Conservation (phyloP, 768 basidiomycete genomes). For the Panellus pusillus region DNA sequence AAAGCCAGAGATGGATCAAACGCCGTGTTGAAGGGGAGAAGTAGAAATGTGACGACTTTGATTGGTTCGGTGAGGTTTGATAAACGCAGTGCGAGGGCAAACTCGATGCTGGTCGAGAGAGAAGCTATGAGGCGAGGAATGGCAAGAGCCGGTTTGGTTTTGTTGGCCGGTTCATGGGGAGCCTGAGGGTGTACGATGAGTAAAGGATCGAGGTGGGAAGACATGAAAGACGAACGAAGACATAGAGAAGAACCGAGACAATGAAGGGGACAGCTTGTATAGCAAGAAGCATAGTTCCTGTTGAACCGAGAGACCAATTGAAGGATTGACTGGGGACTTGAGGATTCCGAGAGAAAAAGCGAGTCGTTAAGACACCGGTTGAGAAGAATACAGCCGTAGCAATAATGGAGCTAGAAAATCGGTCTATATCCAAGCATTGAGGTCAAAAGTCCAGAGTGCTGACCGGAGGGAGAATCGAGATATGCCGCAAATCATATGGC, state of each 20-base stretch:
- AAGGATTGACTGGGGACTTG: constrained; percentile 23
- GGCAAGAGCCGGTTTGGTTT: background rate
- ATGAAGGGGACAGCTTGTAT: constrained; percentile 42
- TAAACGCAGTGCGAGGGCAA: constrained; percentile 53
- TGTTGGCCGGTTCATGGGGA: constrained; percentile 7
- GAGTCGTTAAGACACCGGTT: constrained; percentile 47
- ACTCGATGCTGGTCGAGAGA: constrained; percentile 46
- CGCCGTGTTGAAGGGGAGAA: constrained; percentile 45
- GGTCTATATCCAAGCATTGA: constrained; percentile 8
- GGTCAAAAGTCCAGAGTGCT: constrained; percentile 9
- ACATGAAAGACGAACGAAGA: constrained; percentile 31
- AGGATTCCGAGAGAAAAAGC: constrained; percentile 34
- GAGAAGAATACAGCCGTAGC: constrained; percentile 56
- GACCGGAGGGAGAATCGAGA: constrained; percentile 58
- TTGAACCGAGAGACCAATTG: constrained; percentile 43
- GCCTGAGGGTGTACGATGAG: background rate
- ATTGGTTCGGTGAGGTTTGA: constrained; percentile 51
- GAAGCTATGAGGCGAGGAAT: constrained; percentile 40
- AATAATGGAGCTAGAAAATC: constrained; percentile 44
- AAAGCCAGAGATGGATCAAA: constrained; percentile 61
- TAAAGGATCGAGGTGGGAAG: background rate
- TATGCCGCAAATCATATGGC: constrained; percentile 66
- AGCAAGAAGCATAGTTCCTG: constrained; percentile 36
- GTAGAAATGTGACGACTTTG: constrained; percentile 52
- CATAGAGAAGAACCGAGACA: constrained; percentile 29